A percentile compares a stretch with the other conserved stretches of the same genome.
Conservation (phyloP, 139 green algal genomes). For the Desmodesmus armatus region DNA sequence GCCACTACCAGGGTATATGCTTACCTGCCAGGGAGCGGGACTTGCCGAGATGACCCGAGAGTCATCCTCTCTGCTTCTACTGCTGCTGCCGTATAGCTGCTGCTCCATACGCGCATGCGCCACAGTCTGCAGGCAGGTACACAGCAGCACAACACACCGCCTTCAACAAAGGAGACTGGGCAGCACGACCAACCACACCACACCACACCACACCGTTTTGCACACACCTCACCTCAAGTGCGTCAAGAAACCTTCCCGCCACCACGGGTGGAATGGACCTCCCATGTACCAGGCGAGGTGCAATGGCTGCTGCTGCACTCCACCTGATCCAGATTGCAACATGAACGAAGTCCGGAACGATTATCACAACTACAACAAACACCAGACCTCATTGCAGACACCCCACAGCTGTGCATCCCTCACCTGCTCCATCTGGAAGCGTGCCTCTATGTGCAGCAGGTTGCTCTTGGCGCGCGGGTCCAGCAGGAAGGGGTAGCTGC, state of each 20-base stretch:
- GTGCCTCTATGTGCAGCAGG: conserved; percentile 84
- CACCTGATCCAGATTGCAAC: too few species aligned
- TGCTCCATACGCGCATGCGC: conserved; percentile 81
- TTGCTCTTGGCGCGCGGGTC: conserved; percentile 90
- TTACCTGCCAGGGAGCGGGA: background rate
- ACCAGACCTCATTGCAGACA: too few species aligned
- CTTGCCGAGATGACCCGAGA: conserved; percentile 73
- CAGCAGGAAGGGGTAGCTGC: conserved; percentile 93
- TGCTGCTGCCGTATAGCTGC: conserved; percentile 63
- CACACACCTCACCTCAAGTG: too few species aligned
- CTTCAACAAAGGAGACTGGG: background rate
- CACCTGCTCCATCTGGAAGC: conserved; percentile 81
- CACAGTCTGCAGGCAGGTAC: conserved; percentile 56
- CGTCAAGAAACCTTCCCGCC: too few species aligned
- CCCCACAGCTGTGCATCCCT: too few species aligned
- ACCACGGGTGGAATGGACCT: too few species aligned
- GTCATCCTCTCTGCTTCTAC: conserved; percentile 45
- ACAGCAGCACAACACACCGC: background rate
- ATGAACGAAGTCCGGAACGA: too few species aligned
- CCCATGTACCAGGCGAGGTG: too few species aligned
- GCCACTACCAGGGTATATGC: too few species aligned
- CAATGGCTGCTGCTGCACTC: too few species aligned
- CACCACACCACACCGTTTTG: too few species aligned
- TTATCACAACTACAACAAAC: background rate
- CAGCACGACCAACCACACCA: background rate